These are phyloP conservation scores for Aspergillus coremiiformis DNA, from an alignment of 495 filamentous ascomycete species.

Conservation along the genomic window DNA sequence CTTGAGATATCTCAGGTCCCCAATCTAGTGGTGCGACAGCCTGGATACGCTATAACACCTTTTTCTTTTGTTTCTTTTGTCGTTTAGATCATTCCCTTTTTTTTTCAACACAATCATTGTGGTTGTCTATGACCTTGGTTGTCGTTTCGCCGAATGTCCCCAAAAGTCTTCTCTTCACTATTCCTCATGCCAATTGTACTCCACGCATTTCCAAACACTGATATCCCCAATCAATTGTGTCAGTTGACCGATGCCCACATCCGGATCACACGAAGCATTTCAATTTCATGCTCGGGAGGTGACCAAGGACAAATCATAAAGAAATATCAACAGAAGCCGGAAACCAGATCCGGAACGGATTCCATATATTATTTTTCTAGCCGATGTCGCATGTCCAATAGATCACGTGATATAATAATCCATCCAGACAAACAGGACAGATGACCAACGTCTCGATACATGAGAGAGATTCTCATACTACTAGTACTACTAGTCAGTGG, in stretches of 20 bases:
- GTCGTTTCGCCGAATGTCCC: neutral
- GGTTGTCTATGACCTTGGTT: slow-evolving; percentile 2
- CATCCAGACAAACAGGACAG: neutral
- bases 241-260: slow-evolving; percentile 1
- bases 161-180: neutral
- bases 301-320: neutral
- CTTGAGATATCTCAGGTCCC: slow-evolving; percentile 1
- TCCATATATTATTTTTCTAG: neutral
- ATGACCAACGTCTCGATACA: too few relatives aligned
- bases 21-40: neutral
- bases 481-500: too few relatives aligned
- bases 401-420: neutral
- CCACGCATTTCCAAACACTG: slow-evolving; percentile 6
- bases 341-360: neutral
- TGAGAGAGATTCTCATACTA: too few relatives aligned
- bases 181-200: slow-evolving; percentile 5
- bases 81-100: slow-evolving; percentile 7
- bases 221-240: slow-evolving; percentile 6
- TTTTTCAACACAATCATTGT: neutral
- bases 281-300: neutral
- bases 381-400: neutral
- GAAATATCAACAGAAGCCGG: neutral
- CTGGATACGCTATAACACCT: slow-evolving; percentile 9
- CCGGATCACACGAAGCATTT: neutral
- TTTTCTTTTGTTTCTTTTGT: slow-evolving; percentile 12